Base-by-base conservation (phyloP, 2,329 filamentous ascomycete species). In the Penicillium aurantiogriseum region DNA sequence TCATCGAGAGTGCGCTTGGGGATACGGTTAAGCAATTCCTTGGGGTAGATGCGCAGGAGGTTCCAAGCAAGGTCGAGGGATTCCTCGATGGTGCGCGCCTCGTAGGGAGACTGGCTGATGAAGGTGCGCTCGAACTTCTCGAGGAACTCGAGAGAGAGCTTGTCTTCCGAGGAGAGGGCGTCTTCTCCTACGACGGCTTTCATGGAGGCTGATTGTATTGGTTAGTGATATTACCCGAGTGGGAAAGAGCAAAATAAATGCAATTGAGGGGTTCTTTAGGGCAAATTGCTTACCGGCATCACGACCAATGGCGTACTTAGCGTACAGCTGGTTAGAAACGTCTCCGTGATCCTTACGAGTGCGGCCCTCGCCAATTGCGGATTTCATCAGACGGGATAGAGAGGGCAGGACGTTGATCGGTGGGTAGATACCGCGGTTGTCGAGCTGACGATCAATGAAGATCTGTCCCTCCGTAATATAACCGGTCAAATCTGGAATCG, bases 401-500 rank as follows among this genome's bases (percentile, higher is more conserved):
- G 94, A 99, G 25, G 94, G 94, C 61, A 99, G 82, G 63, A 99
- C 94, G 81, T 99, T 99, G 83, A 99, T 99, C 21, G 94, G 94
- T 52, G 94, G 94, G 83, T 96, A 97, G 80, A 99, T 88, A 79
- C 92, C 93, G 82, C 94, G 94, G 85, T 99, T 99, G 83, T 92
- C 77, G 52, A 99, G 83, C 72, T 89, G 87, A 80, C 93, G 91
- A 77, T 99, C 94, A 71, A 99, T 85, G 80, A 95, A 97, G 73
- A 99, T 97, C 79, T 99, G 94, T 42, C 94, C 95, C 80, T 99
- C 94, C 8, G 94, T 99, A 75, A 99, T 99, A 81, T 97, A 99
- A 56, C 94, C 94, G 63, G 94, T 99, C 81, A 99, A 83, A 83
- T 99, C 94, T 63, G 95, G 95, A 74, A 99, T 99, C 40, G 94